phyloP scores from a whole-genome alignment of 164 flowering plant genomes.

The Berberis vulgaris region DNA sequence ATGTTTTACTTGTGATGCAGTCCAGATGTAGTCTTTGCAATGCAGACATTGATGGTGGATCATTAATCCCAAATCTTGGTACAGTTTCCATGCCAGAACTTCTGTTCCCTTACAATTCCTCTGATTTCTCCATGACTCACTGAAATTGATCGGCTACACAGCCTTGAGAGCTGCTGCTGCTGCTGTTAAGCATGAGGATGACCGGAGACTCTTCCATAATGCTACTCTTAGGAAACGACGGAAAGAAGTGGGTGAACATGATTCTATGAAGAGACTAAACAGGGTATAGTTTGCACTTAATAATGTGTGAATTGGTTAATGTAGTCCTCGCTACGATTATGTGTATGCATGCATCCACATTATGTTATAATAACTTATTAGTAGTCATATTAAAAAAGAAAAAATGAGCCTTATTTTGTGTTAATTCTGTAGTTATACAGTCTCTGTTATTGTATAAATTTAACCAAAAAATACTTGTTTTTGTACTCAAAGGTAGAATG shows the following conservation, averaged over 20 bases:
- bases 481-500: too few relatives aligned
- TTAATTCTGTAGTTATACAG: not conserved
- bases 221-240: constrained; percentile 76
- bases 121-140: not conserved
- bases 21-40: constrained; percentile 77
- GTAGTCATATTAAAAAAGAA: not conserved
- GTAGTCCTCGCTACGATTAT: not conserved
- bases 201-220: constrained; percentile 75
- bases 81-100: constrained; percentile 5
- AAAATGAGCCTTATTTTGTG: not conserved
- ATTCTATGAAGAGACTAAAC: constrained; percentile 37
- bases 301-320: not conserved
- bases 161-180: constrained; percentile 95
- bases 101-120: not conserved
- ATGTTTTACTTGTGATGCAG: constrained; percentile 30
- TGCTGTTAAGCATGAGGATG: constrained; percentile 87
- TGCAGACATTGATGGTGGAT: constrained; percentile 57
- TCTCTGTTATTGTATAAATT: not conserved
- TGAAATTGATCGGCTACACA: constrained; percentile 22
- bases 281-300: constrained; percentile 33
- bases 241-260: constrained; percentile 66
- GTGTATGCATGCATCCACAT: not conserved
- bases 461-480: too few relatives aligned
- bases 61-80: constrained; percentile 82
- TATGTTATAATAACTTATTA: not conserved